phyloP scores from a whole-genome alignment of 2,329 filamentous ascomycete genomes.

The Colletotrichum gloeosporioides region DNA sequence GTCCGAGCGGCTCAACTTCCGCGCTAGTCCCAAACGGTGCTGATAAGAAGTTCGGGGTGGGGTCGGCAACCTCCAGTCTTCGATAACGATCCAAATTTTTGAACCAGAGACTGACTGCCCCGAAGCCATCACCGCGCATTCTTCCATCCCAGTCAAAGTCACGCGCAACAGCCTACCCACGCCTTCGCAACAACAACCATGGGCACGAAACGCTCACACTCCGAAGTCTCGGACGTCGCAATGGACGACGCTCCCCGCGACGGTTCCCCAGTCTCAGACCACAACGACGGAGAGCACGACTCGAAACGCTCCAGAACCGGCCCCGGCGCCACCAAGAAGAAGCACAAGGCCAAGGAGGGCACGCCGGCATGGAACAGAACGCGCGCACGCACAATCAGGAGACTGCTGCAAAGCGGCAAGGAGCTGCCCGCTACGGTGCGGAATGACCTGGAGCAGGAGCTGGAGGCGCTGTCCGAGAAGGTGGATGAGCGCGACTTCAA shows the following conservation, averaged over 20 bases:
- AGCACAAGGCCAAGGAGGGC: conserved; percentile 48
- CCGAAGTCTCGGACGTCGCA: conserved; percentile 23
- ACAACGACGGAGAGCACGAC: conserved; percentile 18
- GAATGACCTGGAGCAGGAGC: conserved; percentile 74
- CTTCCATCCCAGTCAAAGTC: not conserved
- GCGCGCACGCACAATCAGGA: conserved; percentile 71
- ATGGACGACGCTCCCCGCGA: not conserved
- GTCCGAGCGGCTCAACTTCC: not conserved
- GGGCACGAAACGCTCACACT: conserved; percentile 33
- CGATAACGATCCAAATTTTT: conserved; percentile 24
- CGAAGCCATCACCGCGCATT: not conserved
- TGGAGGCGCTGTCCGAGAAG: conserved; percentile 70
- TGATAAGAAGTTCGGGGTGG: conserved; percentile 12
- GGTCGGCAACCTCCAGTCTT: not conserved
- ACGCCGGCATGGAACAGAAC: conserved; percentile 71
- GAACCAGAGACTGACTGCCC: conserved; percentile 19
- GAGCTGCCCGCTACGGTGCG: conserved; percentile 72
- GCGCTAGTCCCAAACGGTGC: not conserved
- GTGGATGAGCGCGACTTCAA: conserved; percentile 64
- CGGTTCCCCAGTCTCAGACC: conserved; percentile 21
- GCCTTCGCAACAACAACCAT: conserved; percentile 23
- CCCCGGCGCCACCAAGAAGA: conserved; percentile 37
- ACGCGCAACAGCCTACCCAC: not conserved
- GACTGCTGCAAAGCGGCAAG: conserved; percentile 65
- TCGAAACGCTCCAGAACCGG: conserved; percentile 39